Evolutionary conservation across 495 filamentous ascomycete species (phyloP).

Genomic region (Penicillium goetzii): DNA sequence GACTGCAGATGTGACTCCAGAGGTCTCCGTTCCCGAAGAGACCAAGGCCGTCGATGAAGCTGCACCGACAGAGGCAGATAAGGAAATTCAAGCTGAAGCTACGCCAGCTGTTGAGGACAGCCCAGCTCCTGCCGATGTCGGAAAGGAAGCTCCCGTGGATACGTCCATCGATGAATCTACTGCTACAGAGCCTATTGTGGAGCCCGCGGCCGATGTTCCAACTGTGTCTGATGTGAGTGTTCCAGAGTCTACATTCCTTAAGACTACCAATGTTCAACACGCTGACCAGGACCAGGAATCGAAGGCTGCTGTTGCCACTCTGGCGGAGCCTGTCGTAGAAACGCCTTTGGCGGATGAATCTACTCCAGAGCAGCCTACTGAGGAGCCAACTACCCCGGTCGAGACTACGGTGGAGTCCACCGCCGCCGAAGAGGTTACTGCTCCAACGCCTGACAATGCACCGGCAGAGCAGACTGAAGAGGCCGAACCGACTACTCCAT

Average conservation of each 20-base stretch:
- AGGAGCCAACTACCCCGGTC: background rate
- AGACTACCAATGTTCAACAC: background rate
- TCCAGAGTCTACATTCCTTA: background rate
- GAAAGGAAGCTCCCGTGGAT: background rate
- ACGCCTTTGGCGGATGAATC: background rate
- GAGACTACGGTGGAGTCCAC: background rate
- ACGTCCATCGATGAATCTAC: background rate
- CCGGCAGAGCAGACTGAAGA: background rate
- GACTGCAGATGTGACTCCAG: background rate
- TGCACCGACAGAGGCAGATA: background rate
- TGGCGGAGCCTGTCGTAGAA: background rate
- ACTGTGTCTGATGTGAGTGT: background rate
- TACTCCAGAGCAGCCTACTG: background rate
- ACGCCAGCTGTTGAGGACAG: slow-evolving; percentile 2
- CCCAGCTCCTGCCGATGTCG: slow-evolving; percentile 1
- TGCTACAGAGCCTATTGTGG: background rate
- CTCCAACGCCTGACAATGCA: background rate
- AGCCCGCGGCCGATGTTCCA: background rate
- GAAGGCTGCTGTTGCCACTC: background rate
- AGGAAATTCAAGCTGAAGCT: slow-evolving; percentile 9
- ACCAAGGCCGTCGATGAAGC: background rate
- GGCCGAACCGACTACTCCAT: slow-evolving; percentile 8
- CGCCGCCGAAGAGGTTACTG: background rate
- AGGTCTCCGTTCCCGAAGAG: slow-evolving; percentile 3
- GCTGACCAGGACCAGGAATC: slow-evolving; percentile 1